phyloP scores from a whole-genome alignment of 345 rosid species.

The Salix brachista region DNA sequence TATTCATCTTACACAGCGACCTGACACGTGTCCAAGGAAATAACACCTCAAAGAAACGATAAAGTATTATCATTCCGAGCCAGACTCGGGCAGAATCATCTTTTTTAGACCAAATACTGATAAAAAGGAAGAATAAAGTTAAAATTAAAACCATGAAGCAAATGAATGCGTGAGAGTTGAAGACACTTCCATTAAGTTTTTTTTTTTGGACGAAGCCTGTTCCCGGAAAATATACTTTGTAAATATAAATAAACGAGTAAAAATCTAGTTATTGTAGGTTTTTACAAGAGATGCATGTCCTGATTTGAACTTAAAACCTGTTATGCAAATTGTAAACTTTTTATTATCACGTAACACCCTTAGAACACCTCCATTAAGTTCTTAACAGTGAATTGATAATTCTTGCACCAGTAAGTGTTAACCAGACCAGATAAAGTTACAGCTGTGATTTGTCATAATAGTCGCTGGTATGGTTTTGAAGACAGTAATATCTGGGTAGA shows the following conservation, averaged over 20 bases:
- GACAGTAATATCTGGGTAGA: neutral
- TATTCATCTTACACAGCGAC: neutral
- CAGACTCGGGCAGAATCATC: neutral
- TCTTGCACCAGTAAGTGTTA: neutral
- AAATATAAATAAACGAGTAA: too few species aligned
- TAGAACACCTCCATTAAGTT: neutral
- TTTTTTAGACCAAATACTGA: neutral
- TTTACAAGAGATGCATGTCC: accelerated
- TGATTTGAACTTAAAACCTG: accelerated
- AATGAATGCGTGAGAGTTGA: neutral
- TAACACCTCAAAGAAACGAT: neutral
- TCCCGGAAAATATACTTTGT: too few species aligned
- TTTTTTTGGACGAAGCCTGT: too few species aligned
- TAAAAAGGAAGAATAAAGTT: neutral
- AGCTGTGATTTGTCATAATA: neutral
- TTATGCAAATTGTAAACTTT: accelerated
- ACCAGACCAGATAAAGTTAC: neutral
- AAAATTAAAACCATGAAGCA: neutral
- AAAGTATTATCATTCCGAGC: neutral
- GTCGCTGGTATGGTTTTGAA: neutral
- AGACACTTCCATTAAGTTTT: neutral
- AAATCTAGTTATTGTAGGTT: accelerated
- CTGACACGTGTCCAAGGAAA: neutral
- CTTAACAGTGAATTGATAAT: neutral
- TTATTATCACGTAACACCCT: too few species aligned